phyloP scores from a whole-genome alignment of 768 basidiomycete genomes.

The Boletus subcaerulescens region DNA sequence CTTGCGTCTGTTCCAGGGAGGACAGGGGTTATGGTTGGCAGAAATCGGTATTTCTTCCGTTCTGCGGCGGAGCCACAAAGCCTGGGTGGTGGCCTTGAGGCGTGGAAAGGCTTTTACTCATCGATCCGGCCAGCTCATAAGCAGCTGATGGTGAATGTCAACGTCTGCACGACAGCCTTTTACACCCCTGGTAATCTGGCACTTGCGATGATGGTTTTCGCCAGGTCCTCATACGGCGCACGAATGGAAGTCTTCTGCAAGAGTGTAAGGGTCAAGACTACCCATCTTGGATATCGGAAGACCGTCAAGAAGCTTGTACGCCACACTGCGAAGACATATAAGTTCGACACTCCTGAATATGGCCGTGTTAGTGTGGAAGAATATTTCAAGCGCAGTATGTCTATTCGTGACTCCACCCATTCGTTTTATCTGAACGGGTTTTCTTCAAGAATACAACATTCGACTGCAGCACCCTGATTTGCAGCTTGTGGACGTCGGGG shows the following conservation, averaged over 20 bases:
- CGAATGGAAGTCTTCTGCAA: conserved; percentile 59
- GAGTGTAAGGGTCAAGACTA: conserved; percentile 62
- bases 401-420: not conserved
- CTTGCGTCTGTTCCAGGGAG: conserved; percentile 44
- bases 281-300: conserved; percentile 73
- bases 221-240: conserved; percentile 54
- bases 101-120: conserved; percentile 52
- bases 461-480: conserved; percentile 38
- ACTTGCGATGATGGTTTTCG: conserved; percentile 40
- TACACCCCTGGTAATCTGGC: conserved; percentile 44
- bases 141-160: conserved; percentile 54
- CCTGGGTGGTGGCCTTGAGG: conserved; percentile 54
- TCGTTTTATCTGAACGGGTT: not conserved
- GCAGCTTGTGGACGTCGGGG: conserved; percentile 49
- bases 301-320: conserved; percentile 57
- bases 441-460: conserved; percentile 41
- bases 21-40: conserved; percentile 50
- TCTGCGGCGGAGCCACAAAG: conserved; percentile 25
- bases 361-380: conserved; percentile 44
- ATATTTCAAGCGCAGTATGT: conserved; percentile 47
- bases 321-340: conserved; percentile 37
- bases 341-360: conserved; percentile 40
- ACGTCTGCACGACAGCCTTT: conserved; percentile 50
- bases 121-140: conserved; percentile 40
- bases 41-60: conserved; percentile 53